phyloP scores from a whole-genome alignment of 768 basidiomycete genomes.

The Boletus insuetus region DNA sequence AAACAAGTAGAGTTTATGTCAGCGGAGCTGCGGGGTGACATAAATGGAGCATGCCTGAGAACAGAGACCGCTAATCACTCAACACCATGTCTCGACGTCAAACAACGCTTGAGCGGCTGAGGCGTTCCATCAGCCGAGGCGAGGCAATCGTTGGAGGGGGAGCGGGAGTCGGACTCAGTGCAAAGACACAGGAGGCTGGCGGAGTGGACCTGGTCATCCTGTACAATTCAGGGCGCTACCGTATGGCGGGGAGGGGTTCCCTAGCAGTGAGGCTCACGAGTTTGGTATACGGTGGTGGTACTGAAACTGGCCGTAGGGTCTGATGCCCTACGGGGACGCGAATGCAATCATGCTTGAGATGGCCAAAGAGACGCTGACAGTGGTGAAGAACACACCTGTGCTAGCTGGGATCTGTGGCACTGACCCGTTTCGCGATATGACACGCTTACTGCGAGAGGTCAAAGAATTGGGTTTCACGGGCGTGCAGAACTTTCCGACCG shows the following conservation, averaged over 20 bases:
- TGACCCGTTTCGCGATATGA: conserved; percentile 30
- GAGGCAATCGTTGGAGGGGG: conserved; percentile 27
- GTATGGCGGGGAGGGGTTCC: conserved; percentile 32
- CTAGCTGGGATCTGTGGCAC: conserved; percentile 29
- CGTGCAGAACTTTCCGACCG: conserved; percentile 30
- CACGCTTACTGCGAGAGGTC: conserved; percentile 20
- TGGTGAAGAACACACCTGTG: conserved; percentile 28
- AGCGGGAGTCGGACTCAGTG: conserved; percentile 25
- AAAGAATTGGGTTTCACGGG: conserved; percentile 27
- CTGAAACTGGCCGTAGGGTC: conserved; percentile 10
- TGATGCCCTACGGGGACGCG: conserved; percentile 30
- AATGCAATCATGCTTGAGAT: conserved; percentile 31
- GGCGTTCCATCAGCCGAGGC: conserved; percentile 13
- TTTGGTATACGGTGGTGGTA: not conserved
- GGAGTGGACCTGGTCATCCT: conserved; percentile 29
- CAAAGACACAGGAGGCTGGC: conserved; percentile 27
- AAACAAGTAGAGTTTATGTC: conserved; percentile 13
- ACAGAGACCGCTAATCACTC: not conserved
- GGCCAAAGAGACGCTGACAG: conserved; percentile 26
- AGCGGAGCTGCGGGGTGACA: conserved; percentile 1
- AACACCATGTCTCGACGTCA: conserved; percentile 18
- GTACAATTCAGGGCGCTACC: conserved; percentile 31
- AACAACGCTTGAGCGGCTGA: conserved; percentile 11
- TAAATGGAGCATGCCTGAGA: not conserved
- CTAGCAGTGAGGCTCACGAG: conserved; percentile 20